Evolutionary conservation across 2,329 filamentous ascomycete genomes (phyloP).

Genomic region (Fusarium burgessii): DNA sequence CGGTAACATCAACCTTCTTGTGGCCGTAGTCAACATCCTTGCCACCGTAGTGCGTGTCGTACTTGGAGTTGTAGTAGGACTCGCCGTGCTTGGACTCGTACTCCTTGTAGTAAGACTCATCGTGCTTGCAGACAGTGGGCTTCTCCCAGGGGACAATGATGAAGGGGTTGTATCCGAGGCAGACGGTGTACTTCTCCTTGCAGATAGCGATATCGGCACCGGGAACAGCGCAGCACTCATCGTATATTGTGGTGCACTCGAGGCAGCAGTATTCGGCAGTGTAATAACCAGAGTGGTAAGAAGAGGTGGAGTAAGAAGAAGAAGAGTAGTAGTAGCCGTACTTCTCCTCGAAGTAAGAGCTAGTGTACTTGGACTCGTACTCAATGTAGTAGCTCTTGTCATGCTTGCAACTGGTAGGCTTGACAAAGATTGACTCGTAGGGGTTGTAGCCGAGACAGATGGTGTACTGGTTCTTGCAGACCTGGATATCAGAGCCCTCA

Average conservation of each 20-base stretch:
- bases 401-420: conserved; percentile 31
- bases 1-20: conserved; percentile 1
- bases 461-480: conserved; percentile 25
- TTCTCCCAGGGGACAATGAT: conserved; percentile 4
- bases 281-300: conserved; percentile 13
- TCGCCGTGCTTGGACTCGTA: conserved; percentile 20
- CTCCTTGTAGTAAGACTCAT: conserved; percentile 25
- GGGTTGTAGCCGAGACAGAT: conserved; percentile 35
- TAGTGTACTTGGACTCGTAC: conserved; percentile 24
- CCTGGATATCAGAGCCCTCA: conserved; percentile 3
- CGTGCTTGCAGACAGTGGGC: conserved; percentile 32
- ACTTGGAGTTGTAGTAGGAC: conserved; percentile 19
- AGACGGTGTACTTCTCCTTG: conserved; percentile 26
- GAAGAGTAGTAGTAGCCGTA: conserved; percentile 14
- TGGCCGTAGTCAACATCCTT: not conserved
- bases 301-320: not conserved
- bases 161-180: conserved; percentile 33
- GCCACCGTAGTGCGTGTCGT: conserved; percentile 1
- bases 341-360: conserved; percentile 17
- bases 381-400: conserved; percentile 28
- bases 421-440: conserved; percentile 5
- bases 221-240: conserved; percentile 18
- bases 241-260: conserved; percentile 32
- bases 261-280: conserved; percentile 33
- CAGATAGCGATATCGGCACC: conserved; percentile 22